A percentile compares a stretch with the other conserved stretches of the same genome.
Conservation (phyloP, 805 yeast genomes). For the Ogataea neopini region DNA sequence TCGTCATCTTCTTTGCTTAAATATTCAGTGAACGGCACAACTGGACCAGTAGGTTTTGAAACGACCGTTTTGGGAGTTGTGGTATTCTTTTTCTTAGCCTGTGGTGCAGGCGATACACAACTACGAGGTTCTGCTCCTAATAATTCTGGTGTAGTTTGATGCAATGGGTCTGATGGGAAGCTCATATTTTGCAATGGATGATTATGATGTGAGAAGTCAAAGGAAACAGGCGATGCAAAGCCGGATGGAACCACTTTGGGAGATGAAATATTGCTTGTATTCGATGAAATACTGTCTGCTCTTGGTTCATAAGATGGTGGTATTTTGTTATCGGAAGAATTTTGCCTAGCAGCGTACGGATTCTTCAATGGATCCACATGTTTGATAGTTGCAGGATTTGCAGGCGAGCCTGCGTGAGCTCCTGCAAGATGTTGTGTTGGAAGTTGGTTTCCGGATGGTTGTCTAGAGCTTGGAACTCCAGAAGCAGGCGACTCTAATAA, state of each 20-base stretch:
- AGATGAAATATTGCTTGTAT: slow-evolving; percentile 2
- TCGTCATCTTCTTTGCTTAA: slow-evolving; percentile 75
- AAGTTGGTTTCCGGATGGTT: slow-evolving; percentile 25
- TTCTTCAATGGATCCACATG: background rate
- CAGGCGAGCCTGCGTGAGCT: background rate
- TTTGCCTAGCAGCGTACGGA: slow-evolving; percentile 1
- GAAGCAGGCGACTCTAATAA: slow-evolving; percentile 26
- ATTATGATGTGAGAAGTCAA: slow-evolving; percentile 19
- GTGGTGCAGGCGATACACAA: slow-evolving; percentile 9
- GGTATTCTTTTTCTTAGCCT: slow-evolving; percentile 31
- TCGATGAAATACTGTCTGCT: slow-evolving; percentile 4
- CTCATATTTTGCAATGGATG: slow-evolving; percentile 24
- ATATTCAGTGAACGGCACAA: slow-evolving; percentile 74
- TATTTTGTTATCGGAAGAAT: background rate
- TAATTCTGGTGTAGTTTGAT: slow-evolving; percentile 16
- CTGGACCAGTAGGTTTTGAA: slow-evolving; percentile 59
- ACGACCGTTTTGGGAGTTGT: slow-evolving; percentile 51
- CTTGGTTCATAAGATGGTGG: background rate
- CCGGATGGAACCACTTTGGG: slow-evolving; percentile 12
- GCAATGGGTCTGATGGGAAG: slow-evolving; percentile 28
- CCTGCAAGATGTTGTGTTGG: slow-evolving; percentile 6
- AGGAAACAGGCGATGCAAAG: slow-evolving; percentile 21
- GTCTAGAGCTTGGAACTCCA: slow-evolving; percentile 32
- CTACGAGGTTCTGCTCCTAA: background rate
- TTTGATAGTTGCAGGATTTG: background rate